A percentile compares a stretch with the other conserved stretches of the same genome.
Evolutionary conservation across 225 moss, liverwort and hornwort genomes (phyloP).

Genomic region (Straminergon stramineum): DNA sequence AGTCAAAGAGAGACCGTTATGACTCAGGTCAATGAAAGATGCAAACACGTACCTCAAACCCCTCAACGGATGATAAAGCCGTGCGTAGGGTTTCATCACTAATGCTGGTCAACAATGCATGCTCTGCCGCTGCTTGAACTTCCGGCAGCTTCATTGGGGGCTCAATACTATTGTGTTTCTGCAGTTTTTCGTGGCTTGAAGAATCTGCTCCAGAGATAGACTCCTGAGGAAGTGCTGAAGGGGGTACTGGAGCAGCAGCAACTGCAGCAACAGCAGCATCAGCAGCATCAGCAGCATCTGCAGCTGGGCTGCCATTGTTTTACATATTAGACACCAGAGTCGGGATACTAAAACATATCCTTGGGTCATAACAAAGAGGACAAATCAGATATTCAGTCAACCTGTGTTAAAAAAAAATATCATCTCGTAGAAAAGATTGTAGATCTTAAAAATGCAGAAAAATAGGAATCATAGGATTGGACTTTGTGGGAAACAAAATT

Average conservation of each 20-base stretch:
- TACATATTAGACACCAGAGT: constrained; percentile 13
- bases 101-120: constrained; percentile 67
- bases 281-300: constrained; percentile 45
- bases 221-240: constrained; percentile 29
- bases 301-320: constrained; percentile 60
- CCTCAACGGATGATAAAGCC: constrained; percentile 75
- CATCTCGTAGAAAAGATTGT: background rate
- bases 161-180: constrained; percentile 39
- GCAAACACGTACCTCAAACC: constrained; percentile 62
- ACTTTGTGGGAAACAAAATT: background rate
- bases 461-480: background rate
- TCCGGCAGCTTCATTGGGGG: constrained; percentile 85
- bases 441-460: background rate
- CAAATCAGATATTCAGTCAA: constrained; percentile 8
- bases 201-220: background rate
- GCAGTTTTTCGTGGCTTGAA: constrained; percentile 1
- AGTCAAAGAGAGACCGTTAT: background rate
- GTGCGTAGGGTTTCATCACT: constrained; percentile 63
- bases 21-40: background rate
- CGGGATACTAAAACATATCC: background rate
- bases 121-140: constrained; percentile 94
- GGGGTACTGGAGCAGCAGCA: constrained; percentile 7
- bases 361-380: background rate
- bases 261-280: constrained; percentile 32
- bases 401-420: background rate